Conservation (phyloP, 2,329 filamentous ascomycete genomes). For the Botrytis squamosa region DNA sequence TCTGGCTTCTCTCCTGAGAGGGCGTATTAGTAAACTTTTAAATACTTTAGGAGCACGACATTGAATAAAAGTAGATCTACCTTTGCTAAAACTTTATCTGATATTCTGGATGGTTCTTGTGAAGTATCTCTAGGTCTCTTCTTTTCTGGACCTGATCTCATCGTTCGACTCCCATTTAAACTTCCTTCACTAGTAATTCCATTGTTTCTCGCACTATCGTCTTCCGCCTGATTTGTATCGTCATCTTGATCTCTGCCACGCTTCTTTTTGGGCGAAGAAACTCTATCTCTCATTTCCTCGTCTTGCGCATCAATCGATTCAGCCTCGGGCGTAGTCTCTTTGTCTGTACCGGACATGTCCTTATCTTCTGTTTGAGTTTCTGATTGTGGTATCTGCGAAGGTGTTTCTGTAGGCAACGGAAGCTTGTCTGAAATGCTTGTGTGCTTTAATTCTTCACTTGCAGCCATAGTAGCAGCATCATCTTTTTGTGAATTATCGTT, state of each 20-base stretch:
- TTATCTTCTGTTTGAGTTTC: conserved; percentile 38
- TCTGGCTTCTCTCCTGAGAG: conserved; percentile 23
- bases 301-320: conserved; percentile 42
- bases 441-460: conserved; percentile 63
- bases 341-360: conserved; percentile 31
- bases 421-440: conserved; percentile 58
- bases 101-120: conserved; percentile 29
- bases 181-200: conserved; percentile 45
- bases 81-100: conserved; percentile 32
- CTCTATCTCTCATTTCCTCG: conserved; percentile 48
- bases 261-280: conserved; percentile 66
- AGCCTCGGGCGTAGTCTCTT: conserved; percentile 36
- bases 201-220: conserved; percentile 40
- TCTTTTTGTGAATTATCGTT: conserved; percentile 42
- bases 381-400: conserved; percentile 39
- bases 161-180: conserved; percentile 35
- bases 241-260: conserved; percentile 47
- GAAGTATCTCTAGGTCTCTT: conserved; percentile 57
- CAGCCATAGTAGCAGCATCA: conserved; percentile 62
- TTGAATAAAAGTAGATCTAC: conserved; percentile 21
- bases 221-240: conserved; percentile 43
- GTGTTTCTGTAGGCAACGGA: conserved; percentile 51
- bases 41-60: not conserved
- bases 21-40: not conserved
- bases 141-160: conserved; percentile 61